Base-by-base conservation (phyloP, 2,329 filamentous ascomycete species). In the Truncatella angustata region DNA sequence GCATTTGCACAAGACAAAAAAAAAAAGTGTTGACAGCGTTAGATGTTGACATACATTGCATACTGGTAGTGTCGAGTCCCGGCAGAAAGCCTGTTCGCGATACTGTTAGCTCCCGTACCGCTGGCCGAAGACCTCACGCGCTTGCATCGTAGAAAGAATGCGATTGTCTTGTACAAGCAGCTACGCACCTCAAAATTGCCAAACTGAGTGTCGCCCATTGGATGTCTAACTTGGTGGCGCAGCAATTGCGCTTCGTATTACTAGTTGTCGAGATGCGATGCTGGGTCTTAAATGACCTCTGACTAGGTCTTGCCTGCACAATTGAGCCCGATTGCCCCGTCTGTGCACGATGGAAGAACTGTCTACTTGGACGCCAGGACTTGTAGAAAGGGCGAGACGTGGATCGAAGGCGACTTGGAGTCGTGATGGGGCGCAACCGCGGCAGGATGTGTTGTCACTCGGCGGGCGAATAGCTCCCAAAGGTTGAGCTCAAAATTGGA, bases 51-150 rank as follows among this genome's bases (percentile, higher is more conserved):
- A 64, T 80, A 92, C 88, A 80, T 93, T 93, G 78, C 89, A 94
- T 63, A 93, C 78, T 50, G 90, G 89, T 63, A 93, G 77, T 53
- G 88, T 92, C 63, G 89, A 89, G 74, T 92, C 88, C 68, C 82
- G 86, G 79, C 90, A 94, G 70, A 94, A 92, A 67, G 87, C 75
- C 88, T 93, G 65, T 65, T 54, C 44, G 49, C 55, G 60, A 60
- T 55, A 52, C 50, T 54, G 53, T 58, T 52, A 55, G 61, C 56
- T 36, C 10, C 36, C 10, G 21, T 47, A 28, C n/a, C 46, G 14
- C 21, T 24, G 23, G 11, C 16, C 34, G n/a, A 44, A 42, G 21
- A 50, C 54, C 23, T 21, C 39, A 49, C 4, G 40, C 40, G n/a
- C n/a, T 26, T 44, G 40, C 40, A 44, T 14, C 24, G 40, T 23